Conservation (phyloP, 1,139 yeast genomes). For the Magnusiomyces fungicola region DNA sequence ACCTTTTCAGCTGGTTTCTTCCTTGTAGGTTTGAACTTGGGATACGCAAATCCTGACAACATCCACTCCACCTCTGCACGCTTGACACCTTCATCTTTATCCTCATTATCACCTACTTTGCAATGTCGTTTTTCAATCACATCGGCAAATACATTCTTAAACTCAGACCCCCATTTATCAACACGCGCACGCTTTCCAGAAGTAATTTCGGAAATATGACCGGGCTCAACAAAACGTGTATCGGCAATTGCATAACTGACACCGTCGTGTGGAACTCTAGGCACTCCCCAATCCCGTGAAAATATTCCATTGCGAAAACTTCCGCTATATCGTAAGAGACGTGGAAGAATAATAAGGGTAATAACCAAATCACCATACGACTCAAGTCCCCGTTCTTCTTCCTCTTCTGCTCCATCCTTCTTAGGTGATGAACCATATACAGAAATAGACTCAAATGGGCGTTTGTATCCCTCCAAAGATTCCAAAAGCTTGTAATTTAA, state of each 20-base stretch:
- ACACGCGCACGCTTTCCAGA: neutral
- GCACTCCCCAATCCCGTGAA: constrained; percentile 62
- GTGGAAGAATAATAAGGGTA: constrained; percentile 63
- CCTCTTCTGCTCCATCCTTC: neutral
- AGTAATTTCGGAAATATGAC: neutral
- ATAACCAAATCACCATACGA: constrained; percentile 52
- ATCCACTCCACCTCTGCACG: neutral
- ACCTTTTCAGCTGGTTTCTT: neutral
- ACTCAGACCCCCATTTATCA: neutral
- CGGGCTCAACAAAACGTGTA: neutral
- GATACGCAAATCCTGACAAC: neutral
- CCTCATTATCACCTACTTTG: neutral
- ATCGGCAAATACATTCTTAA: neutral
- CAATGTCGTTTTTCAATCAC: neutral
- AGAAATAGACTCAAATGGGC: neutral
- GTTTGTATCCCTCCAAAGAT: neutral
- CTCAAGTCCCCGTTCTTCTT: constrained; percentile 7
- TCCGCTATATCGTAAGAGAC: constrained; percentile 54
- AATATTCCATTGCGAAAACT: constrained; percentile 58
- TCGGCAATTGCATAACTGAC: constrained; percentile 52
- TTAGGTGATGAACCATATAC: neutral
- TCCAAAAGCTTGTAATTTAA: neutral
- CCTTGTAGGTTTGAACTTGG: neutral
- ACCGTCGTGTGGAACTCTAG: constrained; percentile 51
- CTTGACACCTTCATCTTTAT: neutral